Conservation (phyloP, 306 rosid species). For the Phaseolus lunatus region DNA sequence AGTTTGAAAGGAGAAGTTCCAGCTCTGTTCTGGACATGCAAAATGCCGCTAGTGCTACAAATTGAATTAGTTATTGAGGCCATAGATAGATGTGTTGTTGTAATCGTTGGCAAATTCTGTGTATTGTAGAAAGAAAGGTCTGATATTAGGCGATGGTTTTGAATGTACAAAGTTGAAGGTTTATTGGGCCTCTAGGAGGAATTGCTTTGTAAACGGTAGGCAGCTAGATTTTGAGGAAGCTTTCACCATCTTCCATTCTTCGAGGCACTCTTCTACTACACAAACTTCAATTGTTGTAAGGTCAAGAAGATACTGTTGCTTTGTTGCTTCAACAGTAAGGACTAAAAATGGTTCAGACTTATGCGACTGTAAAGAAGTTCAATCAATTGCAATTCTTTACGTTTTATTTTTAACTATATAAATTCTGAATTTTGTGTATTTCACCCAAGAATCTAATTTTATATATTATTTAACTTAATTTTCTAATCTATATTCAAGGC, state of each 20-base stretch:
- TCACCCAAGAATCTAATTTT: too few species aligned
- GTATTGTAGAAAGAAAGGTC: slow-evolving; percentile 56
- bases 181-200: slow-evolving; percentile 16
- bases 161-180: slow-evolving; percentile 61
- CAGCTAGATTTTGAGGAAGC: slow-evolving; percentile 13
- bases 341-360: background rate
- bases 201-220: slow-evolving; percentile 36
- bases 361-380: background rate
- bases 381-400: background rate
- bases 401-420: background rate
- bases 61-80: slow-evolving; percentile 30
- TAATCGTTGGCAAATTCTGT: slow-evolving; percentile 23
- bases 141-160: slow-evolving; percentile 31
- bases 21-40: slow-evolving; percentile 5
- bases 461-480: too few species aligned
- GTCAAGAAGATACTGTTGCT: background rate
- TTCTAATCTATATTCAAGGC: too few species aligned
- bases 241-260: slow-evolving; percentile 6
- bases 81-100: slow-evolving; percentile 39
- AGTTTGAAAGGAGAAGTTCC: slow-evolving; percentile 35
- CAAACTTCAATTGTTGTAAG: slow-evolving; percentile 28
- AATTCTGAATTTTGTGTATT: background rate
- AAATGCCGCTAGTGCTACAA: slow-evolving; percentile 27
- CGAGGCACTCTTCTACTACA: background rate
- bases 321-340: background rate